These are phyloP conservation scores for Daldinia bambusicola DNA, from an alignment of 495 filamentous ascomycete species.

Conservation along the genomic window DNA sequence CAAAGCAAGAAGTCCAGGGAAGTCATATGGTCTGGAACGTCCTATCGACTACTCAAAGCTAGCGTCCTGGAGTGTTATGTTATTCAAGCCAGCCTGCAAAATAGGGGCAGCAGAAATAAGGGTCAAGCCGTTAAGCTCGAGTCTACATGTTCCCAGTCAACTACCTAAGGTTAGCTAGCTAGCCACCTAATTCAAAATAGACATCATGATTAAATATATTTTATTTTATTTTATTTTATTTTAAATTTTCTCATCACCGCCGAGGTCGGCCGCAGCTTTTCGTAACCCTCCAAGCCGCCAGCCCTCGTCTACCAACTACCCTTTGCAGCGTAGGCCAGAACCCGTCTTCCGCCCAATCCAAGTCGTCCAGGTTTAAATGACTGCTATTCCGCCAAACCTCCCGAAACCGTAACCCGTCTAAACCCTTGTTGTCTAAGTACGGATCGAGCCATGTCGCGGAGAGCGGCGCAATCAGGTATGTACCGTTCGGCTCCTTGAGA, in stretches of 20 bases:
- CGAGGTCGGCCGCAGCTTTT: conserved; percentile 56
- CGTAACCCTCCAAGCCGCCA: conserved; percentile 81
- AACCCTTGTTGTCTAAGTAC: conserved; percentile 61
- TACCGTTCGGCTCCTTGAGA: conserved; percentile 62
- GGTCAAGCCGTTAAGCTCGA: too few species aligned
- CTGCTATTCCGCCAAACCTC: conserved; percentile 75
- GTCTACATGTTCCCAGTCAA: too few species aligned
- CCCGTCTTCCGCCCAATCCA: conserved; percentile 89
- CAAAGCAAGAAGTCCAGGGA: too few species aligned
- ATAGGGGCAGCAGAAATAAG: not conserved
- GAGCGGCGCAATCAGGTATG: conserved; percentile 75
- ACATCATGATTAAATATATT: not conserved
- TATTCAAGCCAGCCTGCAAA: not conserved
- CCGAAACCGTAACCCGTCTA: conserved; percentile 64
- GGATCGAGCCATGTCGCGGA: conserved; percentile 78
- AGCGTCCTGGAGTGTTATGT: not conserved
- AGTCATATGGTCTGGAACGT: too few species aligned
- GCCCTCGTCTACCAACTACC: conserved; percentile 81
- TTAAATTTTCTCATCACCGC: conserved; percentile 13
- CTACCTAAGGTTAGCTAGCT: not conserved
- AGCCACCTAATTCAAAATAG: not conserved
- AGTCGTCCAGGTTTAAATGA: conserved; percentile 91
- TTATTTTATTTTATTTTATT: conserved; percentile 33
- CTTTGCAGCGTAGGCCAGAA: conserved; percentile 75
- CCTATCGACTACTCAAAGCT: not conserved